Evolutionary conservation across 1,284 basidiomycete species (phyloP).

Genomic region (Ceraceosorus guamensis): DNA sequence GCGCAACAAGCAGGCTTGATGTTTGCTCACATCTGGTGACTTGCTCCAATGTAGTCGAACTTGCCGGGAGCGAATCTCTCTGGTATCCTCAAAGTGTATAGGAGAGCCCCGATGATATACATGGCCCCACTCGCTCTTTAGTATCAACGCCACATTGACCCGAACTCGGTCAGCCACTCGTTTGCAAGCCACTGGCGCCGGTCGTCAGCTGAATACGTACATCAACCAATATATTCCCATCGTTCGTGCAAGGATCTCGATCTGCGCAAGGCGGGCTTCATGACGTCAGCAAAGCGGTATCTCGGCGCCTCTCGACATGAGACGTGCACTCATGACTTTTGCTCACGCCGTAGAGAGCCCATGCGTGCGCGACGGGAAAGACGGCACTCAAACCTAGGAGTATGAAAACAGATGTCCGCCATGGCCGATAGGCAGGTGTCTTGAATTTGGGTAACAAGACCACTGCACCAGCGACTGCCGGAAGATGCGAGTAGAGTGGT

Average conservation of each 20-base stretch:
- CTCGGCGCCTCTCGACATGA: constrained; percentile 21
- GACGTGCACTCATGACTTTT: neutral
- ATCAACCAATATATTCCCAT: constrained; percentile 36
- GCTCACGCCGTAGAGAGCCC: constrained; percentile 46
- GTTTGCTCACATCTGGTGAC: constrained; percentile 58
- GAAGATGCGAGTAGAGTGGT: too few relatives aligned
- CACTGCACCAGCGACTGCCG: too few relatives aligned
- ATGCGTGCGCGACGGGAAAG: constrained; percentile 65
- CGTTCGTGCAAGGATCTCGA: constrained; percentile 25
- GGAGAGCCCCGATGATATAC: constrained; percentile 32
- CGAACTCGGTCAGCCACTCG: too few relatives aligned
- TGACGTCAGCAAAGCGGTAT: constrained; percentile 58
- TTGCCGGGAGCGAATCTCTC: constrained; percentile 68
- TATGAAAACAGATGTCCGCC: constrained; percentile 73
- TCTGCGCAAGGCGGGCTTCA: constrained; percentile 50
- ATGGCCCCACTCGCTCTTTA: constrained; percentile 20
- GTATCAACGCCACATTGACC: too few relatives aligned
- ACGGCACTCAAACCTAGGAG: constrained; percentile 68
- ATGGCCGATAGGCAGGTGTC: constrained; percentile 66
- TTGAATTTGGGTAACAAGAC: constrained; percentile 59
- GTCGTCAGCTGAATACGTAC: neutral
- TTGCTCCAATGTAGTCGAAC: constrained; percentile 72
- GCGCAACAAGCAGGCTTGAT: neutral
- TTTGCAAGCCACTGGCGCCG: too few relatives aligned
- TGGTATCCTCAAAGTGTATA: constrained; percentile 66